Evolutionary conservation across 345 rosid species (phyloP), one percentile per base, ranked within the genome.

Genomic region (Conringia planisiliqua): DNA sequence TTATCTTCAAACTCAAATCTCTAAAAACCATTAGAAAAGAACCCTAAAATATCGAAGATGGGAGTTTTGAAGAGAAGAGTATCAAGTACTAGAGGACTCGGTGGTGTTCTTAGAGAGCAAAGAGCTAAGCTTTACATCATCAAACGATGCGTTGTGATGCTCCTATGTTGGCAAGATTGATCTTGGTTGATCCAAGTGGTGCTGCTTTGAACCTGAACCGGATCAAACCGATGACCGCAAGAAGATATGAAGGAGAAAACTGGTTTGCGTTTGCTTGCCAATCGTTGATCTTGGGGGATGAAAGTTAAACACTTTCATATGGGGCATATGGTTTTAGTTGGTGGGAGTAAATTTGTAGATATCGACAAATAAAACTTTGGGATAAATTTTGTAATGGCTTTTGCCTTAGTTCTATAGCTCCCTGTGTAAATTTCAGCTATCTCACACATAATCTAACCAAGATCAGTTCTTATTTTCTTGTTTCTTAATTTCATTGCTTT

Each of bases 81-180:
- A 11, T 78, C 91, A 1, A 82, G 85, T 78, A 70, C 60, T 9
- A 88, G 83, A 73, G 89, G 96, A 1, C 80, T 86, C n/a, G 92
- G 93, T 20, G 84, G 90, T 52, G 88, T 80, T 48, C 90, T 90
- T 10, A 81, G 89, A 80, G 97, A 93, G 77, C 98, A 89, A 80
- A 89, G 87, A 78, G 97, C 97, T 10, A 82, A 73, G 74, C 88
- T 90, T 72, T 93, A 93, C 80, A 90, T 93, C 36, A 91, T 93
- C 16, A 78, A 88, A 70, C 80, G 97, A 77, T 93, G 98, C 71
- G 96, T 93, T 8, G 89, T 89, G 70, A 93, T 90, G 96, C 88
- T 90, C 22, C 79, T 90, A 66, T 90, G 88, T 62, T 90, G 96
- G 96, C 90, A 90, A 77, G 98, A 90, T 64, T 90, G 73, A 79